A percentile compares a stretch with the other conserved stretches of the same genome.
These are phyloP conservation scores for Amauroascus niger DNA, from an alignment of 2,329 filamentous ascomycete genomes.

Conservation along the genomic window DNA sequence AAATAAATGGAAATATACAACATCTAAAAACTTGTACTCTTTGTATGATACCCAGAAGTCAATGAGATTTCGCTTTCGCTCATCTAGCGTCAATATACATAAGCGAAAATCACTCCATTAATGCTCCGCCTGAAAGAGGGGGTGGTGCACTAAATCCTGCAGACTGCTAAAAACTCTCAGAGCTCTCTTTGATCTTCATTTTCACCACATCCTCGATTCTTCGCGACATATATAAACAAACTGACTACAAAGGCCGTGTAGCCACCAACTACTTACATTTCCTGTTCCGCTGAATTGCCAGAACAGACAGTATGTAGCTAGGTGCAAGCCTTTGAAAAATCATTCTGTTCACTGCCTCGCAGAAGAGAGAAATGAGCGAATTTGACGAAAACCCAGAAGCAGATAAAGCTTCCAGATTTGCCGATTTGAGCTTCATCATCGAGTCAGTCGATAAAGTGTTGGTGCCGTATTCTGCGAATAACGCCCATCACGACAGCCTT, in stretches of 20 bases:
- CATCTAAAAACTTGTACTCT: neutral
- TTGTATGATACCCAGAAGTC: neutral
- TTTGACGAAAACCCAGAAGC: neutral
- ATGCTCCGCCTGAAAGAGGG: too few species aligned
- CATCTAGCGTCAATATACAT: too few species aligned
- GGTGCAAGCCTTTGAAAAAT: neutral
- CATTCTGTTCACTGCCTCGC: neutral
- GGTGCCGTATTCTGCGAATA: neutral
- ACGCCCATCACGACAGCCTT: neutral
- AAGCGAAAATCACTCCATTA: too few species aligned
- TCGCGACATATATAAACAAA: neutral
- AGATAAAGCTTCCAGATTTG: neutral
- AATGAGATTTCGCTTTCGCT: too few species aligned
- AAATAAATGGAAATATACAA: neutral
- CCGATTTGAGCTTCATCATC: conserved; percentile 5
- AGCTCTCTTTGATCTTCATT: conserved; percentile 18
- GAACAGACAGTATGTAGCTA: conserved; percentile 5
- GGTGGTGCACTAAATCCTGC: neutral
- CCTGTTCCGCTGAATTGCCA: neutral
- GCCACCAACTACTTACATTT: neutral
- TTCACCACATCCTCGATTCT: neutral
- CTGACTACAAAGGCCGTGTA: neutral
- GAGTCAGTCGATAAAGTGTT: neutral
- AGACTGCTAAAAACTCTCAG: conserved; percentile 9
- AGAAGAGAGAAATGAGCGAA: neutral